Conservation (phyloP, 257 asterid species). For the Solanum virginianum region DNA sequence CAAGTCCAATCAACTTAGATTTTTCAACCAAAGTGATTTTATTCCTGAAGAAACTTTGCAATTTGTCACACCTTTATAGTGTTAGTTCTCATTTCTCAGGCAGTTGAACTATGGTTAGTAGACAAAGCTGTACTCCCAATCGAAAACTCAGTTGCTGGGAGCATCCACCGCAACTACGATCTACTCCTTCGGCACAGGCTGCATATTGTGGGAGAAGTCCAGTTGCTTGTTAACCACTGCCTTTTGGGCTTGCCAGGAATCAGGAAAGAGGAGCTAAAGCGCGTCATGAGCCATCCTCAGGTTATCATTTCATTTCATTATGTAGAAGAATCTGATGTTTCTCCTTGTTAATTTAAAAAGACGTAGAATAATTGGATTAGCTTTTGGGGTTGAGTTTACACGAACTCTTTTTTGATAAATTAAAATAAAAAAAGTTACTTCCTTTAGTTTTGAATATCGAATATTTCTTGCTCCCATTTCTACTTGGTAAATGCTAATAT, state of each 20-base stretch:
- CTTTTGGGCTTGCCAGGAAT: constrained; percentile 86
- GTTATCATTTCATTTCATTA: constrained; percentile 21
- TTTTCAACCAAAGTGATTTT: not conserved
- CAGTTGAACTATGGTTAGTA: constrained; percentile 93
- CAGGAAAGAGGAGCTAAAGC: constrained; percentile 61
- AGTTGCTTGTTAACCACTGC: constrained; percentile 67
- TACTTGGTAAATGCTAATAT: not conserved
- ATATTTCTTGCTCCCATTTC: not conserved
- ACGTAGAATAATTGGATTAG: not conserved
- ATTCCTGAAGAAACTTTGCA: not conserved
- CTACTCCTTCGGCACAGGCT: constrained; percentile 81
- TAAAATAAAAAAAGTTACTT: not conserved
- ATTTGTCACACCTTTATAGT: constrained; percentile 1
- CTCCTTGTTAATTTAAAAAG: not conserved
- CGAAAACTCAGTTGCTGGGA: constrained; percentile 92
- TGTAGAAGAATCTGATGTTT: not conserved
- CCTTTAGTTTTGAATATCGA: not conserved
- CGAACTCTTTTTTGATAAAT: not conserved
- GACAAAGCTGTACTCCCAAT: constrained; percentile 93
- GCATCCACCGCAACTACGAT: constrained; percentile 90
- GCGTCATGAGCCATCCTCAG: constrained; percentile 89
- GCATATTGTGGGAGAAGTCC: constrained; percentile 93
- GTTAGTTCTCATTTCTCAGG: constrained; percentile 33
- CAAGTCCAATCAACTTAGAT: too few relatives aligned
- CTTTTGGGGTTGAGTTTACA: not conserved